Evolutionary conservation across 192 early-diverging fungal genomes (phyloP), one percentile per base, ranked within the genome.

Genomic region (Podochytrium sp.): DNA sequence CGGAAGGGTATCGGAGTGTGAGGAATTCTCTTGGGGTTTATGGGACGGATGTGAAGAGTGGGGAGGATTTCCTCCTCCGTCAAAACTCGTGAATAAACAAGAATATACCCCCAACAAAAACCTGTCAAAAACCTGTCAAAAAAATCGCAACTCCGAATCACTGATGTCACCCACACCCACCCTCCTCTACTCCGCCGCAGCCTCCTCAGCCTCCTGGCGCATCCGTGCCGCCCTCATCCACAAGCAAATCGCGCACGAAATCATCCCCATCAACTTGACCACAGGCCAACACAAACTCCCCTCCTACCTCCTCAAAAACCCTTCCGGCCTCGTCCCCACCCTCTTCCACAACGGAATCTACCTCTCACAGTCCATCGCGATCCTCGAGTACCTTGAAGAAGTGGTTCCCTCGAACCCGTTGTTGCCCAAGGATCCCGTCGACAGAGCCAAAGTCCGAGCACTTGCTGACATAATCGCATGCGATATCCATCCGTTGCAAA

Each of bases 171-270:
- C n/a, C n/a, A n/a, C n/a, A n/a, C n/a, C 43, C 7, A 47, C 43
- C 10, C 7, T 47, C 7, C 85, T 96, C 1, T 94, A 93, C 73
- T 75, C 81, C 2, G 94, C 93, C 83, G 94, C 81, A 76, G 87
- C 92, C 27, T 94, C 93, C 30, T 90, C 88, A 40, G 91, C 87
- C 59, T 87, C 91, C 2, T 93, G 89, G 78, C 88, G 95, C 64
- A 90, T 96, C 25, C 81, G 93, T 29, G 23, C 52, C 7, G 52
- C 52, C 7, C 5, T 55, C 16, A 55, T 25, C 52, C 30, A 27
- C 52, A 55, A 55, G 30, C 16, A 25, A 10, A 55, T 55, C 30
- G 12, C 10, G 7, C 25, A 55, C 52, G 30, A 10, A 20, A 7
- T 25, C 52, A 25, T 55, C 5, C 52, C 52, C 30, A 30, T 65